These are phyloP conservation scores for Candida fluviatilis DNA, from an alignment of 805 yeast species.

Conservation along the genomic window DNA sequence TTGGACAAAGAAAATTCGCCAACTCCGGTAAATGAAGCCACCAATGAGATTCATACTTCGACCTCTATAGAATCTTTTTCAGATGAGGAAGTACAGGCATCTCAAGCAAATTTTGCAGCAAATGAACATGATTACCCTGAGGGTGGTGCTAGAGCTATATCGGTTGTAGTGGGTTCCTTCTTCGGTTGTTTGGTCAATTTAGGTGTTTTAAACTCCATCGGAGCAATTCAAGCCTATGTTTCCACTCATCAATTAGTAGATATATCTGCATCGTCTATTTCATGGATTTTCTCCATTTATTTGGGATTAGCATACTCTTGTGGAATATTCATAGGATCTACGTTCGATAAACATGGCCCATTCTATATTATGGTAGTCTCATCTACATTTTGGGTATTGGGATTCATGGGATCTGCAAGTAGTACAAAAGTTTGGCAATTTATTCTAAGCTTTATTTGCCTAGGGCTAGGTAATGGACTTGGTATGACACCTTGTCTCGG, in stretches of 20 bases:
- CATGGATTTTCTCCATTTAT: constrained; percentile 65
- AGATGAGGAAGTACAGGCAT: not conserved
- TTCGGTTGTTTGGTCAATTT: constrained; percentile 50
- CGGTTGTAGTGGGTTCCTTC: constrained; percentile 55
- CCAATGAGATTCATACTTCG: not conserved
- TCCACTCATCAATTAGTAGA: constrained; percentile 49
- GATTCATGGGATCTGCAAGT: constrained; percentile 55
- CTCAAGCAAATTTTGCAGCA: not conserved
- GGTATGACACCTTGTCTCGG: constrained; percentile 60
- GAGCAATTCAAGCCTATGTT: constrained; percentile 60
- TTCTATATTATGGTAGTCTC: constrained; percentile 40
- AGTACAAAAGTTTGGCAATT: constrained; percentile 56
- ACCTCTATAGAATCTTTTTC: not conserved
- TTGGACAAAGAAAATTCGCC: not conserved
- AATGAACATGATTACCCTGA: constrained; percentile 38
- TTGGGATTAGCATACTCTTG: constrained; percentile 45
- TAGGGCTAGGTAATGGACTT: constrained; percentile 59
- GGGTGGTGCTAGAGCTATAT: constrained; percentile 56
- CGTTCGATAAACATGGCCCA: constrained; percentile 63
- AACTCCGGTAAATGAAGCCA: not conserved
- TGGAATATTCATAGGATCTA: constrained; percentile 52
- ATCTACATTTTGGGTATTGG: constrained; percentile 39
- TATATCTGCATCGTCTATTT: constrained; percentile 43
- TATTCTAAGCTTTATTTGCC: constrained; percentile 50
- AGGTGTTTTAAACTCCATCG: constrained; percentile 56